Percentiles rank a stretch among this genome's conserved stretches.
Conservation (phyloP, 192 early-diverging fungal species). For the Entophlyctis helioformis region DNA sequence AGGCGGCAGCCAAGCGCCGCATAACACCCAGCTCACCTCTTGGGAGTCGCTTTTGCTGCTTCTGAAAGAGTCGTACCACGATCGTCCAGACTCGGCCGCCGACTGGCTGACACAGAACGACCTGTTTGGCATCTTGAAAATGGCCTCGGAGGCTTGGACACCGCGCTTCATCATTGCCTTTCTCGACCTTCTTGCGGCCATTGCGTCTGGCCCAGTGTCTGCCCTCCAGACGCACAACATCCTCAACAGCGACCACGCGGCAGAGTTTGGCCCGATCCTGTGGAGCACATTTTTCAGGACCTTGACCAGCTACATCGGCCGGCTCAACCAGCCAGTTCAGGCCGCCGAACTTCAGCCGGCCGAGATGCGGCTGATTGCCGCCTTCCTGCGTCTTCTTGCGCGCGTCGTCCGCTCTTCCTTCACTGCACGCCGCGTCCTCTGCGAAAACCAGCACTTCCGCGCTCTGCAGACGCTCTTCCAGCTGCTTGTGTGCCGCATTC, state of each 20-base stretch:
- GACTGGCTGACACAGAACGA: constrained; percentile 32
- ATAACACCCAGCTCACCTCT: constrained; percentile 2
- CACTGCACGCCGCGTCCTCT: constrained; percentile 52
- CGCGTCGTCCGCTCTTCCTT: constrained; percentile 69
- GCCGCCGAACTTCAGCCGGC: no score
- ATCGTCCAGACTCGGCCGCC: constrained; percentile 53
- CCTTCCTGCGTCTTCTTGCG: constrained; percentile 64
- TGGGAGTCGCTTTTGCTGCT: constrained; percentile 60
- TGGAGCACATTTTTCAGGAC: constrained; percentile 72
- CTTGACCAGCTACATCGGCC: constrained; percentile 49
- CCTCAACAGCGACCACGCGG: constrained; percentile 22
- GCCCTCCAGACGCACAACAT: constrained; percentile 47
- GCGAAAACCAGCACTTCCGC: constrained; percentile 52
- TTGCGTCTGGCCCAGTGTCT: constrained; percentile 65
- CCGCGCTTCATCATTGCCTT: constrained; percentile 35
- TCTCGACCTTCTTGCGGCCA: constrained; percentile 69
- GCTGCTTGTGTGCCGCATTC: constrained; percentile 68
- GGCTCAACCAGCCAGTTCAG: no score
- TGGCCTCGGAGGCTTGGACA: constrained; percentile 27
- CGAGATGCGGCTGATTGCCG: constrained; percentile 59
- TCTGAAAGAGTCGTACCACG: constrained; percentile 60
- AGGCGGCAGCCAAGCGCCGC: background rate
- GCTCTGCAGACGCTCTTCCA: constrained; percentile 62
- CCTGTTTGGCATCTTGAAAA: constrained; percentile 30
- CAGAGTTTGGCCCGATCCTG: constrained; percentile 12